Conservation (phyloP, 306 rosid species). For the Alnus rubra region DNA sequence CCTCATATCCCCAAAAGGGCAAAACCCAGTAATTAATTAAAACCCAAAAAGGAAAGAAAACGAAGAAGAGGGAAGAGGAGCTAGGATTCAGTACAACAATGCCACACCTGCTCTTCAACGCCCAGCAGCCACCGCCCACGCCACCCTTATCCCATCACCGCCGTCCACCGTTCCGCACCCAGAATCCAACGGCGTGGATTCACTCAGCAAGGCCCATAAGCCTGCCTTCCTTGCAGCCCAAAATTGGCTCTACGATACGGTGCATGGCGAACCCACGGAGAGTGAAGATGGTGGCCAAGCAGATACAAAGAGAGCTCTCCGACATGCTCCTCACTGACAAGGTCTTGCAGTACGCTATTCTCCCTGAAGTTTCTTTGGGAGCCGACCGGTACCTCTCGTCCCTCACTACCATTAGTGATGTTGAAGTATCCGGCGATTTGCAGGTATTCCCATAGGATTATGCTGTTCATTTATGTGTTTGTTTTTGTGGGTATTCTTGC, state of each 20-base stretch:
- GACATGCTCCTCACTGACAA: conserved; percentile 85
- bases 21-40: neutral
- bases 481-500: neutral
- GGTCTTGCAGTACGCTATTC: conserved; percentile 70
- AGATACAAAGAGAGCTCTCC: conserved; percentile 85
- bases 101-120: conserved; percentile 42
- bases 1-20: neutral
- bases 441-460: conserved; percentile 50
- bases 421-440: conserved; percentile 77
- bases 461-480: neutral
- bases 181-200: conserved; percentile 28
- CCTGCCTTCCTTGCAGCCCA: conserved; percentile 11
- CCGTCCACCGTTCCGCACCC: conserved; percentile 14
- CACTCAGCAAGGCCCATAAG: conserved; percentile 25
- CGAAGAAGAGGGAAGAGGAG: conserved; percentile 11
- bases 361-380: conserved; percentile 90
- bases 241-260: conserved; percentile 33
- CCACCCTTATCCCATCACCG: conserved; percentile 12
- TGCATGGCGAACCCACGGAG: conserved; percentile 91
- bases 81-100: conserved; percentile 26
- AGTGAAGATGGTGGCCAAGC: conserved; percentile 94
- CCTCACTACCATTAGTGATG: conserved; percentile 84
- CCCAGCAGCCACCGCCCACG: conserved; percentile 33
- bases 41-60: neutral
- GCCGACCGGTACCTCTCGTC: conserved; percentile 89